Evolutionary conservation across 345 rosid species (phyloP).

Genomic region (Hevea brasiliensis): DNA sequence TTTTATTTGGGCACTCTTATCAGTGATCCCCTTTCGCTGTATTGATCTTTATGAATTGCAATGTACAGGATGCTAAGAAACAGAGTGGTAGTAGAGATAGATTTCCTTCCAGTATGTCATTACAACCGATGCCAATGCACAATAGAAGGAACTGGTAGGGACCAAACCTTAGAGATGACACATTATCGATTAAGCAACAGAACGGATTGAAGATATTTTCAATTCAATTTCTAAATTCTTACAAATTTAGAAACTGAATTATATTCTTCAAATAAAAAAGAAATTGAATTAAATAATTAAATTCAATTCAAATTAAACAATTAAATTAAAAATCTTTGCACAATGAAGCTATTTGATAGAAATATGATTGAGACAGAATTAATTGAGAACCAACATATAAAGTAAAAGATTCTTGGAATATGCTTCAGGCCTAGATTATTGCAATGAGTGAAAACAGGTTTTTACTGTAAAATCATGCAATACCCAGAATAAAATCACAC

Average conservation of each 20-base stretch:
- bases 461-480: background rate
- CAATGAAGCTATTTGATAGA: too few species aligned
- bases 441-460: background rate
- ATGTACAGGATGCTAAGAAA: too few species aligned
- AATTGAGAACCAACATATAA: background rate
- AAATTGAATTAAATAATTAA: too few species aligned
- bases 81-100: background rate
- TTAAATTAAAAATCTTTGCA: too few species aligned
- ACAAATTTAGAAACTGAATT: too few species aligned
- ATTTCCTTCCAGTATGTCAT: background rate
- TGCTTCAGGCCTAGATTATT: background rate
- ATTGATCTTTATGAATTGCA: background rate
- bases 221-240: too few species aligned
- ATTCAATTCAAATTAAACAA: too few species aligned
- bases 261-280: too few species aligned
- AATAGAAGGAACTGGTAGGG: too few species aligned
- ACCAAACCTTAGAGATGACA: background rate
- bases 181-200: background rate
- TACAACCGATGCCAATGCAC: too few species aligned
- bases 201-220: too few species aligned
- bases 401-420: background rate
- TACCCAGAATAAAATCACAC: background rate
- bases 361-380: background rate
- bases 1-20: background rate
- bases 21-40: background rate